phyloP scores from a whole-genome alignment of 176 grass and related monocot genomes.

The Cenchrus fungigraminus region DNA sequence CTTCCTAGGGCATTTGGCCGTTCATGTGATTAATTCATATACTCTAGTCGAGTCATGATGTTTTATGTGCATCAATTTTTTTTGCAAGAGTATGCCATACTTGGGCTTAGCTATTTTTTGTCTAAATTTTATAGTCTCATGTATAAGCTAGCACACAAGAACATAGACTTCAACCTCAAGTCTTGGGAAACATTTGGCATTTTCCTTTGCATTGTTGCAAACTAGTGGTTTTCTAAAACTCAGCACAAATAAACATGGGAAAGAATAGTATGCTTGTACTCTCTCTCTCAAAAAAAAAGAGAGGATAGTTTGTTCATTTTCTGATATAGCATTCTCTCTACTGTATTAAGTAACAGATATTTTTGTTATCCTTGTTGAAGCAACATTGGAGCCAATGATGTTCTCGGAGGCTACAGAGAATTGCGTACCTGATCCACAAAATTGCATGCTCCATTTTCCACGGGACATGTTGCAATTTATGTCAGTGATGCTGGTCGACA shows the following conservation, averaged over 20 bases:
- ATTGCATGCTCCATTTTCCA: background rate
- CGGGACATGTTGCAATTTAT: background rate
- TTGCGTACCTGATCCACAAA: background rate
- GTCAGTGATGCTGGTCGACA: background rate
- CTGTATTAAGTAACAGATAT: background rate
- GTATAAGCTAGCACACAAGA: no score
- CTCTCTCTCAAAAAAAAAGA: no score
- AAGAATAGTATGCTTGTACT: no score
- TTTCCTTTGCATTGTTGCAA: no score
- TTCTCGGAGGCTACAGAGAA: background rate
- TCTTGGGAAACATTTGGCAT: no score
- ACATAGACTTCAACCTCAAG: no score
- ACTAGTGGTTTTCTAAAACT: no score
- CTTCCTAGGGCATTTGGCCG: background rate
- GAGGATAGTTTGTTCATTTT: no score
- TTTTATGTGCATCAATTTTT: background rate
- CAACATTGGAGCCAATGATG: background rate
- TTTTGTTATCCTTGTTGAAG: background rate
- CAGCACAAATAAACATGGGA: no score
- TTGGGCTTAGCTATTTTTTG: background rate
- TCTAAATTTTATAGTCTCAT: background rate
- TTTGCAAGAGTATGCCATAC: background rate
- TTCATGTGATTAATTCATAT: background rate
- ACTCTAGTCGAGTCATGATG: background rate
- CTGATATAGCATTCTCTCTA: background rate